Evolutionary conservation across 805 yeast genomes (phyloP).

Genomic region (fission yeast (Schizosaccharomyces pombe)): DNA sequence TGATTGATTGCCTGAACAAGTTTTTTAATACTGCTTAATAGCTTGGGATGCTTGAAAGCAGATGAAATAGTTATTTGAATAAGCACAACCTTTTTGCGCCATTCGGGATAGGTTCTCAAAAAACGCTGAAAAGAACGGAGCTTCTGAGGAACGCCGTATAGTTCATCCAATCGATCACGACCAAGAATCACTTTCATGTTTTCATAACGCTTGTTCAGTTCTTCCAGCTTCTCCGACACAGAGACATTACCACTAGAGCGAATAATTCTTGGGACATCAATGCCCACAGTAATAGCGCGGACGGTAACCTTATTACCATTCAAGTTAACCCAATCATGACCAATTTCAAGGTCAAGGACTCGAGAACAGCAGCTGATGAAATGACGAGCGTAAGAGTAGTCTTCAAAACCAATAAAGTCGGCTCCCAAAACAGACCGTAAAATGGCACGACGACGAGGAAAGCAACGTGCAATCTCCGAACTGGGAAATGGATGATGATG

Average conservation of each 20-base stretch:
- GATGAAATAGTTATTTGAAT: conserved; percentile 83
- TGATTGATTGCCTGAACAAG: conserved; percentile 93
- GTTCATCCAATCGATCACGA: conserved; percentile 75
- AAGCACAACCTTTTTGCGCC: conserved; percentile 66
- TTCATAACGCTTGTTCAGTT: conserved; percentile 27
- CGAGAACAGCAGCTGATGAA: conserved; percentile 78
- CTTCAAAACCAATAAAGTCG: conserved; percentile 66
- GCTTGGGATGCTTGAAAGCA: conserved; percentile 38
- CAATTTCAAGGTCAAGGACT: conserved; percentile 50
- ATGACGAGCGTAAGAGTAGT: conserved; percentile 68
- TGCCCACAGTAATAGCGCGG: conserved; percentile 68
- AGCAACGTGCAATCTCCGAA: conserved; percentile 78
- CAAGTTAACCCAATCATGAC: conserved; percentile 19
- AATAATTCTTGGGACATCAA: conserved; percentile 49
- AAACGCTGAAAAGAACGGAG: conserved; percentile 75
- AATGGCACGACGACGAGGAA: conserved; percentile 72
- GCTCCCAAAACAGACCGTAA: conserved; percentile 85
- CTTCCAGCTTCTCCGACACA: conserved; percentile 29
- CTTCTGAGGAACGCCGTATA: conserved; percentile 84
- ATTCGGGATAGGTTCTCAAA: conserved; percentile 73
- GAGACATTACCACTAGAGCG: conserved; percentile 29
- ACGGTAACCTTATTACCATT: conserved; percentile 60
- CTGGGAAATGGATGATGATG: conserved; percentile 96
- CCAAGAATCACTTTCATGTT: conserved; percentile 60
- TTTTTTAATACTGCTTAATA: conserved; percentile 87